A percentile compares a stretch with the other conserved stretches of the same genome.
Conservation (phyloP, 352 stramenopile genomes). For the Pythium dissotocum region DNA sequence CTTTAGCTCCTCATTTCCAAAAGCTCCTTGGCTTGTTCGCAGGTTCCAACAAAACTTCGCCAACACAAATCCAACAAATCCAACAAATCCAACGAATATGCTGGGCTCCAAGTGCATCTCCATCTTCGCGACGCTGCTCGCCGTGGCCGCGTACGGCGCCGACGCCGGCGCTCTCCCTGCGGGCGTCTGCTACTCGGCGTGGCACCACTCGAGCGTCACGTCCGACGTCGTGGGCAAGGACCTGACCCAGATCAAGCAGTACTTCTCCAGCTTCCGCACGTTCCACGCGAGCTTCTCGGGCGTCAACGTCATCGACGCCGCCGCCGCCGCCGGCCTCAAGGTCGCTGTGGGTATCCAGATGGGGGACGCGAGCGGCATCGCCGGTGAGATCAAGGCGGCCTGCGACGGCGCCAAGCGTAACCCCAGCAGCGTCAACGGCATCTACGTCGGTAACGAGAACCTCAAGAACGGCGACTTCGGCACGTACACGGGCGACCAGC, state of each 20-base stretch:
- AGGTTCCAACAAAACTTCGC: not conserved
- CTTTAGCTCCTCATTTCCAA: conserved; percentile 18
- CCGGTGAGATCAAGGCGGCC: conserved; percentile 35
- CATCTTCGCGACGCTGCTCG: conserved; percentile 15
- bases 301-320: conserved; percentile 39
- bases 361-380: conserved; percentile 26
- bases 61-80: not conserved
- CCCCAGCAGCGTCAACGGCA: conserved; percentile 30
- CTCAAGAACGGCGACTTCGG: conserved; percentile 34
- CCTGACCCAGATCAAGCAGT: conserved; percentile 31
- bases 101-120: conserved; percentile 20
- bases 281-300: conserved; percentile 40
- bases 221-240: conserved; percentile 27
- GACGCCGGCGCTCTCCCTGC: conserved; percentile 27
- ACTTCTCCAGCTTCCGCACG: conserved; percentile 38
- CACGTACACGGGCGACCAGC: conserved; percentile 25
- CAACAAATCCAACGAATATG: conserved; percentile 8
- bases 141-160: not conserved
- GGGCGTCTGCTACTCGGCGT: conserved; percentile 65
- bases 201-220: conserved; percentile 46
- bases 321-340: conserved; percentile 27
- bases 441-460: conserved; percentile 50
- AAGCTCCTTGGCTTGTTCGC: conserved; percentile 7
- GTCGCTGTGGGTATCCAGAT: conserved; percentile 39
- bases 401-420: conserved; percentile 31